These are phyloP conservation scores for Quercus engelmannii DNA, from an alignment of 306 rosid species.

Conservation along the genomic window DNA sequence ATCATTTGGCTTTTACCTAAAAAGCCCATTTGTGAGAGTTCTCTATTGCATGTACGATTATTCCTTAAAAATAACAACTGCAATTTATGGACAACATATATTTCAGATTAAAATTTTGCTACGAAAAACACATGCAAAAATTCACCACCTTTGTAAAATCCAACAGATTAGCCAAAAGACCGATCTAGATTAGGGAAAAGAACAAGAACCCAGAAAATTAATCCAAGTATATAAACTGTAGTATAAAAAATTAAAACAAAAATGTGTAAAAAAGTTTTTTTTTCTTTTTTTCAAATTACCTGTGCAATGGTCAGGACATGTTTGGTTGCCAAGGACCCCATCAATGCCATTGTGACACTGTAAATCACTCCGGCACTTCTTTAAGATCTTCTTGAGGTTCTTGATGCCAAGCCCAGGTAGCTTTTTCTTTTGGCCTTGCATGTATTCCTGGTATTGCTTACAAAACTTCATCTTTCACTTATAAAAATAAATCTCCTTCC, in stretches of 20 bases:
- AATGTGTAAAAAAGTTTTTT: background rate
- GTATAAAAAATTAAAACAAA: background rate
- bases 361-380: constrained; percentile 53
- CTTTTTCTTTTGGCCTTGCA: constrained; percentile 70
- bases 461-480: constrained; percentile 77
- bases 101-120: background rate
- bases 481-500: background rate
- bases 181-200: background rate
- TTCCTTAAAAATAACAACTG: background rate
- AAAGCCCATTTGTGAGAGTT: background rate
- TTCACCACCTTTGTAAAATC: background rate
- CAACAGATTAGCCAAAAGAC: background rate
- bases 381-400: constrained; percentile 84
- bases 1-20: background rate
- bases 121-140: background rate
- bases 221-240: background rate
- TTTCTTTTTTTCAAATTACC: constrained; percentile 30
- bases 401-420: constrained; percentile 82
- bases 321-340: constrained; percentile 17
- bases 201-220: background rate
- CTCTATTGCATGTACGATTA: too few relatives aligned
- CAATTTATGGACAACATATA: too few relatives aligned
- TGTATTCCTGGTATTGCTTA: constrained; percentile 79
- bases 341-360: constrained; percentile 32
- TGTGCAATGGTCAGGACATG: constrained; percentile 70